These are phyloP conservation scores for Aspergillus luchuensis DNA, from an alignment of 2,329 filamentous ascomycete genomes.

Conservation along the genomic window DNA sequence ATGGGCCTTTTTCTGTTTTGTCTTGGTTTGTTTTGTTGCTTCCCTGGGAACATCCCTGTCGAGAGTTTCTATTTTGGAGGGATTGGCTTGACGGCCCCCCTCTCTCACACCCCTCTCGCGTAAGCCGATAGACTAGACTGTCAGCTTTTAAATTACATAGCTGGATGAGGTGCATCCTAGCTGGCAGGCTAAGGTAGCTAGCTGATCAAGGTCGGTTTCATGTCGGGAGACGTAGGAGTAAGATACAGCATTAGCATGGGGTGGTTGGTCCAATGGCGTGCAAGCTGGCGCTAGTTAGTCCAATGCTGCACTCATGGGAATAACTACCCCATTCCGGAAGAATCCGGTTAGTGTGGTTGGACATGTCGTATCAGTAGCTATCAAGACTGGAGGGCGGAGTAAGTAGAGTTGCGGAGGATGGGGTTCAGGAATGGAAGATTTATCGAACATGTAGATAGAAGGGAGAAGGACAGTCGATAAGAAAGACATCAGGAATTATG, in stretches of 20 bases:
- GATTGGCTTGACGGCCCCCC: neutral
- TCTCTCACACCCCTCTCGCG: neutral
- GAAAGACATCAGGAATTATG: neutral
- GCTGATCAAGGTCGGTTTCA: conserved; percentile 1
- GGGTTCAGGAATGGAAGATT: neutral
- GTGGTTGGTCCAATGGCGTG: too few species aligned
- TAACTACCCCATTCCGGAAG: too few species aligned
- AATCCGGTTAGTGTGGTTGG: neutral
- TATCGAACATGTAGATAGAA: neutral
- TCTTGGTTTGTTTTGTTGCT: too few species aligned
- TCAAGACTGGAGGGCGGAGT: neutral
- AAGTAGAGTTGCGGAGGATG: neutral
- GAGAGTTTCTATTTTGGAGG: neutral
- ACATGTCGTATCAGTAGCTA: neutral
- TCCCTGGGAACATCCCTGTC: neutral
- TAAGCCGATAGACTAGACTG: conserved; percentile 1
- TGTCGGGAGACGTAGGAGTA: neutral
- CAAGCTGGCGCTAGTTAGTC: neutral
- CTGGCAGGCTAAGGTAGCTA: neutral
- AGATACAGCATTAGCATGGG: neutral
- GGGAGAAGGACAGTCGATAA: neutral
- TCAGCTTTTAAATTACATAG: conserved; percentile 3
- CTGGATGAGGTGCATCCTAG: neutral
- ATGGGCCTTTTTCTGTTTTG: neutral
- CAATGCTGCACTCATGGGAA: neutral